Base-by-base conservation (phyloP, 179 eudicot genomes). In the Spinacia oleracea region DNA sequence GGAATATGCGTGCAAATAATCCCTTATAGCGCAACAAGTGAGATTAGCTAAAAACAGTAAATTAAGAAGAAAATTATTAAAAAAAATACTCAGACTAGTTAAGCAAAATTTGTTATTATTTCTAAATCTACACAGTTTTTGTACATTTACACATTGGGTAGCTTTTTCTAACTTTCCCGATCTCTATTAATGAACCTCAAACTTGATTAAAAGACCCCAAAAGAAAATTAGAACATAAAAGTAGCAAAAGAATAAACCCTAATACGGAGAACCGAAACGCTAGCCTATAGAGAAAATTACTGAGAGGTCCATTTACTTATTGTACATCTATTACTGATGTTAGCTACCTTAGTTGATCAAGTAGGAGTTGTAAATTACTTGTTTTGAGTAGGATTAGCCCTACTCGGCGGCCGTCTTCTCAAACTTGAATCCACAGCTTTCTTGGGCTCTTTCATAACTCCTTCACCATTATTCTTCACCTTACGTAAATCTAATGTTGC, bases 371-470 rank as follows among this genome's bases (percentile, higher is more conserved):
- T n/a, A n/a, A n/a, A n/a, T n/a, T 65, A 82, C 84, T 81, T 76
- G 51, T 88, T 88, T 60, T 86, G 89, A n/a, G 58, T 76, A 63
- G 91, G 91, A 76, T 88, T 88, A 9, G 84, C 65, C 11, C 78
- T 80, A 38, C 76, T 81, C 6, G 73, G 77, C 0, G 91, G 91
- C 21, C 75, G 48, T 40, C 72, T 81, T 77, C 83, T 77, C 80
- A 83, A 60, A 71, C 83, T 85, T 18, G 84, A 78, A 63, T 86
- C 88, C 88, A 84, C 68, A 82, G 84, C 84, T 80, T 83, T 78
- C 85, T 83, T 79, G 84, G 84, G 58, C 79, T 83, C 80, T 73
- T 73, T 80, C 68, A 31, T 58, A 53, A 73, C 78, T 77, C 48
- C 46, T 40, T 53, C 76, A 32, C 70, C 72, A 34, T 25, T 45